Evolutionary conservation across 257 asterid species (phyloP), one percentile per base, ranked within the genome.

Genomic region (Gynochthodes officinalis): DNA sequence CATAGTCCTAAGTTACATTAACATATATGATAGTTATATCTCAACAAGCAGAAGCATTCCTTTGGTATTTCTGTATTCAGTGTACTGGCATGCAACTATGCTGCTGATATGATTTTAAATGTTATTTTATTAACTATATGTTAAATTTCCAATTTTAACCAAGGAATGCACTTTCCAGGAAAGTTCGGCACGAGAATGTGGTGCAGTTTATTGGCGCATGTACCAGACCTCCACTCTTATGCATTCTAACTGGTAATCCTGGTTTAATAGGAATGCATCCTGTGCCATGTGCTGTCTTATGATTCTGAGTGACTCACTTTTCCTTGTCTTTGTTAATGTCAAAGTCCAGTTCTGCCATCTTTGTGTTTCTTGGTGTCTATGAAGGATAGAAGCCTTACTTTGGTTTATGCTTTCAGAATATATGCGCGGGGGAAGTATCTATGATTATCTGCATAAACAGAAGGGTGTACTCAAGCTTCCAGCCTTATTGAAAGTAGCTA

Each of bases 171-270:
- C 82, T 74, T 72, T 64, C 67, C 89, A 93, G 98, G 86, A 89
- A 87, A 89, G 88, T 93, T 57, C 86, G 96, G 62, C 98, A 93
- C 84, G 88, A 85, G 85, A 91, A 91, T 69, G 87, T 93, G 35
- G 92, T 93, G 69, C 98, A 86, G 75, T 90, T 89, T 75, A 89
- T 93, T 4, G 97, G 98, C 54, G 93, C 98, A 55, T 89, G 96
- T 73, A 90, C 97, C 15, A 83, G 86, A 77, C 97, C 94, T 69
- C 97, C 97, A 21, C 88, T 80, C 80, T 76, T 89, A 68, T 90
- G 98, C 81, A 88, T 93, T 28, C 89, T 93, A 58, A 91, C 96
- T 27, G 98, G 98, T 93, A 91, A 61, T n/a, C 72, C 27, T 21
- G 42, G 42, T 27, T 27, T 46, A n/a, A n/a, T 30, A 28, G 27